Percentiles rank a stretch among this genome's conserved stretches.
Conservation (phyloP, 805 yeast genomes). For the Kregervanrija delftensis region DNA sequence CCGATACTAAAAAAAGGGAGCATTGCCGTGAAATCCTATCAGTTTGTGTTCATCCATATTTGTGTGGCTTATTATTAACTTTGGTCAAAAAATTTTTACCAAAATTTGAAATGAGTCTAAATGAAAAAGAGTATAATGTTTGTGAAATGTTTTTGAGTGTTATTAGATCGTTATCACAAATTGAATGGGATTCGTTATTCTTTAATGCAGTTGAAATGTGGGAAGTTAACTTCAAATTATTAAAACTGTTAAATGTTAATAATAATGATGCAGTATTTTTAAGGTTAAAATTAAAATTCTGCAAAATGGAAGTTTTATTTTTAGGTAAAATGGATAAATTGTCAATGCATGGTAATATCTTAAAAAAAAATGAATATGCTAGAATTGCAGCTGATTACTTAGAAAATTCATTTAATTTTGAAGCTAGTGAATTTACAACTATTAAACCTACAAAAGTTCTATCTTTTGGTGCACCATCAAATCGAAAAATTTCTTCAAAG, state of each 20-base stretch:
- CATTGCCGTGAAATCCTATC: constrained; percentile 64
- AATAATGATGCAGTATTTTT: constrained; percentile 18
- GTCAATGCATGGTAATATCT: constrained; percentile 24
- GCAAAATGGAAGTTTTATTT: constrained; percentile 25
- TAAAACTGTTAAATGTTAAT: constrained; percentile 18
- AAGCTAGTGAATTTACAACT: background rate
- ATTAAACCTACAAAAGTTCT: constrained; percentile 1
- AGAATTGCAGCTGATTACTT: constrained; percentile 27
- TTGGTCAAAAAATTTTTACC: constrained; percentile 16
- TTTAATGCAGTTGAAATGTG: constrained; percentile 21
- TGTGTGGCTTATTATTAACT: constrained; percentile 20
- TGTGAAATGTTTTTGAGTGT: constrained; percentile 25
- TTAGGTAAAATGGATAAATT: constrained; percentile 21
- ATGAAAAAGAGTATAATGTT: constrained; percentile 16
- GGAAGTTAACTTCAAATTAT: constrained; percentile 19
- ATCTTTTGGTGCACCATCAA: constrained; percentile 1
- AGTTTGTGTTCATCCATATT: constrained; percentile 39
- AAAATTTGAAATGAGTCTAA: constrained; percentile 20
- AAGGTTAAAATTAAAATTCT: constrained; percentile 25
- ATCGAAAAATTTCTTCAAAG: constrained; percentile 6
- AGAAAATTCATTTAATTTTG: constrained; percentile 25
- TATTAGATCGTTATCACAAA: constrained; percentile 21
- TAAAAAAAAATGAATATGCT: constrained; percentile 27
- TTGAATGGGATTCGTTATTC: constrained; percentile 21
- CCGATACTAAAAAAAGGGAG: constrained; percentile 43